Evolutionary conservation across 2,329 filamentous ascomycete species (phyloP), one percentile per base, ranked within the genome.

Genomic region (Venturia effusa): DNA sequence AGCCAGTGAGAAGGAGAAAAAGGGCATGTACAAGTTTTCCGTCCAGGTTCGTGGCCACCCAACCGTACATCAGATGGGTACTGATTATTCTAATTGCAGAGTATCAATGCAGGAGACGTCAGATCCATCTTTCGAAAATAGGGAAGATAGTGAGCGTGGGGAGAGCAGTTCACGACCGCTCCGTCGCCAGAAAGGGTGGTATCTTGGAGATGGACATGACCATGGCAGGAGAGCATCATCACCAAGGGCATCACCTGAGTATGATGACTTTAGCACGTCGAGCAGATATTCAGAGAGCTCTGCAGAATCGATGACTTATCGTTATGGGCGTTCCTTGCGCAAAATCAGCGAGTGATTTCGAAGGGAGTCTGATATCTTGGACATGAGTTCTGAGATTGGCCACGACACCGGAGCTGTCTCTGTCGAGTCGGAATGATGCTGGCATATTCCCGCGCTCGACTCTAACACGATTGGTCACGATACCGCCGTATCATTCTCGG

Each of bases 81-180:
- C 51, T 57, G 51, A 57, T 57, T 34, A 7, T 32, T 57, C 51
- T 57, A 34, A 57, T 57, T n/a, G 24, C 27, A 57, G 51, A 57
- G 19, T 34, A 34, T 57, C 51, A 57, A 57, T 34, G 19, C 7
- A 57, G 51, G 51, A 34, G 51, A 57, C 27, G 27, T 30, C 17
- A 57, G 34, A 30, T 34, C 30, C 51, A 10, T 34, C 1, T 34
- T 34, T 19, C 51, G 51, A 57, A 57, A 57, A 57, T n/a, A 19
- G 22, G n/a, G 51, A 57, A 15, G 30, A n/a, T 10, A 17, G 34
- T 19, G 51, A 57, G 15, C 51, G 19, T 17, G 5, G 19, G 19
- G 30, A 32, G 27, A 34, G 13, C 4, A 57, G 51, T 57, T 19
- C 15, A 34, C 15, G 27, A 22, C 30, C 19, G 11, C 13, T 57